Evolutionary conservation across 1,139 yeast genomes (phyloP).

Genomic region (Geotrichum europaeum): DNA sequence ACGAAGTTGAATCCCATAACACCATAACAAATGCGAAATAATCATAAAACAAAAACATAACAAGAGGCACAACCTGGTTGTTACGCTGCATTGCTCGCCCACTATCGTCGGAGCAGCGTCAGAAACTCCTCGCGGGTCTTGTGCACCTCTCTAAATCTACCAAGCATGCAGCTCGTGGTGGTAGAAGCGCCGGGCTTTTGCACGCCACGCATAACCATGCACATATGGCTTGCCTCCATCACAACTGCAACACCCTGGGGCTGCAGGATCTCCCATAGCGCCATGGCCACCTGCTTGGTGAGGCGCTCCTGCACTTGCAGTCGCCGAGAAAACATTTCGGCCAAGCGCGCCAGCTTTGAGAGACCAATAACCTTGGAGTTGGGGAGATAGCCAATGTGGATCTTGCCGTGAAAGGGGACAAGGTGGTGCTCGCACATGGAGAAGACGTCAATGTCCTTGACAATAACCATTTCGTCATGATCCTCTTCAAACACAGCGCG

Average conservation of each 20-base stretch:
- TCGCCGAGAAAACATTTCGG: constrained; percentile 94
- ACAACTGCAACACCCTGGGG: constrained; percentile 98
- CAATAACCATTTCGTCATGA: constrained; percentile 98
- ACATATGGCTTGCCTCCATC: constrained; percentile 97
- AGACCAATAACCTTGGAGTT: constrained; percentile 91
- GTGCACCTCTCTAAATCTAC: constrained; percentile 87
- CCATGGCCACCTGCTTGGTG: constrained; percentile 96
- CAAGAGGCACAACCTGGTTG: background rate
- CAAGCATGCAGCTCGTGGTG: constrained; percentile 94
- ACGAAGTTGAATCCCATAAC: constrained; percentile 10
- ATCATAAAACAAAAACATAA: background rate
- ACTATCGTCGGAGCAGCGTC: constrained; percentile 45
- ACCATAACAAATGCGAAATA: background rate
- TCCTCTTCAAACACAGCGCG: constrained; percentile 96
- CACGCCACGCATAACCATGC: constrained; percentile 98
- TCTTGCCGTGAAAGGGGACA: constrained; percentile 95
- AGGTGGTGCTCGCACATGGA: constrained; percentile 95
- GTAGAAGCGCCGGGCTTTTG: constrained; percentile 94
- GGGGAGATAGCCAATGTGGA: constrained; percentile 95
- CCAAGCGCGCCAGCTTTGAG: constrained; percentile 86
- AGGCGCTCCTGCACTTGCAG: constrained; percentile 95
- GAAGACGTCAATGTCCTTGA: constrained; percentile 85
- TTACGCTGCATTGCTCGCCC: background rate
- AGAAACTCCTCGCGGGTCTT: constrained; percentile 95
- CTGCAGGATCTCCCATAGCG: constrained; percentile 78